A percentile compares a stretch with the other conserved stretches of the same genome.
These are phyloP conservation scores for Nicotiana rustica DNA, from an alignment of 305 asterid genomes.

Conservation along the genomic window DNA sequence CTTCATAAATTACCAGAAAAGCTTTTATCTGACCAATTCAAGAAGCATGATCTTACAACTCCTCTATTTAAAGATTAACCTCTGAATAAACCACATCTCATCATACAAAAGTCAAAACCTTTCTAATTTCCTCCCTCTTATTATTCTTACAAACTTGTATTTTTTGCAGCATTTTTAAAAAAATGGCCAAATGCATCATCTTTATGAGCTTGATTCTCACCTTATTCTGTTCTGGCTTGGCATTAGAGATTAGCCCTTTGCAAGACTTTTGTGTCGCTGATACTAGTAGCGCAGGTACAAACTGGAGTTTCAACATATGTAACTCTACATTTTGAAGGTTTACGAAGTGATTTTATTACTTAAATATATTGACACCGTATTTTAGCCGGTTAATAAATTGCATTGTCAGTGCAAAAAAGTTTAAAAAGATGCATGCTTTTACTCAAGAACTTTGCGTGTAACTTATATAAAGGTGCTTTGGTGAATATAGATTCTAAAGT, in stretches of 20 bases:
- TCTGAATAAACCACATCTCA: background rate
- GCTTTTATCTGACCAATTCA: conserved; percentile 19
- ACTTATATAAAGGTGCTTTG: background rate
- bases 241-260: conserved; percentile 33
- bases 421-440: background rate
- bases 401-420: background rate
- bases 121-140: background rate
- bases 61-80: conserved; percentile 2
- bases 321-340: no score
- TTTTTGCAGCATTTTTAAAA: background rate
- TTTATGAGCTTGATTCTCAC: conserved; percentile 34
- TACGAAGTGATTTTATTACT: background rate
- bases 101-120: background rate
- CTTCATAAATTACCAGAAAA: conserved; percentile 17
- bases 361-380: background rate
- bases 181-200: conserved; percentile 17
- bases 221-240: conserved; percentile 22
- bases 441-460: background rate
- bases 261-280: conserved; percentile 41
- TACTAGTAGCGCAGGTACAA: conserved; percentile 18
- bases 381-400: background rate
- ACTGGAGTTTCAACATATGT: background rate
- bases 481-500: background rate
- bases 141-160: background rate
- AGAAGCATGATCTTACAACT: conserved; percentile 1